phyloP scores from a whole-genome alignment of 2,329 filamentous ascomycete genomes.

The Camillea tinctor region DNA sequence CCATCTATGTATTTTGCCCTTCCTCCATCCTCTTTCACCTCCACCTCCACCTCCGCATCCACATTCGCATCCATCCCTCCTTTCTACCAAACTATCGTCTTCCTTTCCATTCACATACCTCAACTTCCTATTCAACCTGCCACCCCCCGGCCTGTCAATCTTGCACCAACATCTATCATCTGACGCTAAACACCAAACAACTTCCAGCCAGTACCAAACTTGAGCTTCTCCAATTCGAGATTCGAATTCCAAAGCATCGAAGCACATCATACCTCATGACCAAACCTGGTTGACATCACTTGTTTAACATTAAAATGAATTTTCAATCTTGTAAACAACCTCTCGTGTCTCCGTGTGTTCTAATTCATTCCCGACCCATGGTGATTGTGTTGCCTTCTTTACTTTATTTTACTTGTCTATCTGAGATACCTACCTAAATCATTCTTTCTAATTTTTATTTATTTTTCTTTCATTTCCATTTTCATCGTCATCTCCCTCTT shows the following conservation, averaged over 20 bases:
- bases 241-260: neutral
- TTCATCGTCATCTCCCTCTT: neutral
- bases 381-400: neutral
- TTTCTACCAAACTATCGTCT: no score
- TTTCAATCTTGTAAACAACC: neutral
- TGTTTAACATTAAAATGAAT: neutral
- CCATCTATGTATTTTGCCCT: no score
- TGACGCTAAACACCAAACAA: neutral
- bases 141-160: neutral
- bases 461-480: neutral
- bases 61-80: no score
- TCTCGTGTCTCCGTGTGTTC: neutral
- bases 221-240: no score
- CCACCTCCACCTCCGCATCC: no score
- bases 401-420: no score
- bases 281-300: neutral
- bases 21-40: no score
- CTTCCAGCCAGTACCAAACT: no score
- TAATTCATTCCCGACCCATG: neutral
- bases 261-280: neutral
- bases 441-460: no score
- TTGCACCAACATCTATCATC: neutral
- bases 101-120: no score
- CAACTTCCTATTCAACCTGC: no score
- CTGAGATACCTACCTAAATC: no score